Evolutionary conservation across 306 rosid genomes (phyloP).

Genomic region (Cucurbita argyrosperma): DNA sequence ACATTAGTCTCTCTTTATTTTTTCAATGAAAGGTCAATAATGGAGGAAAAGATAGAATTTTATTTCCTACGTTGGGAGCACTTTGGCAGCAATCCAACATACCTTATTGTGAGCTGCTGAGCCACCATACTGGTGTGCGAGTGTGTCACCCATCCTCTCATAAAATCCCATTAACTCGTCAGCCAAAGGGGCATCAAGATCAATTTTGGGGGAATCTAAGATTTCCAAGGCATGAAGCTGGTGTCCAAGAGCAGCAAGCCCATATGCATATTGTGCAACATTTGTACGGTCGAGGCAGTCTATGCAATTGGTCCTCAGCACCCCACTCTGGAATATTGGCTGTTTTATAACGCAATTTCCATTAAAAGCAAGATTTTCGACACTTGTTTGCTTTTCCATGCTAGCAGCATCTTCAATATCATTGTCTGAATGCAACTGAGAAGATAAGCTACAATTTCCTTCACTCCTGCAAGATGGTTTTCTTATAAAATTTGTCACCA

Average conservation of each 20-base stretch:
- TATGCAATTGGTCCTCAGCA: conserved; percentile 88
- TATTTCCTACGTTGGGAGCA: not conserved
- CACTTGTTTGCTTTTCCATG: conserved; percentile 12
- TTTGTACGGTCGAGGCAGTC: conserved; percentile 97
- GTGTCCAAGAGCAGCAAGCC: conserved; percentile 70
- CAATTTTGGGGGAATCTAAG: conserved; percentile 32
- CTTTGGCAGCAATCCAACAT: not conserved
- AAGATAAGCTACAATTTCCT: conserved; percentile 8
- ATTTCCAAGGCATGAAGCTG: conserved; percentile 64
- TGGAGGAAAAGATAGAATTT: not conserved
- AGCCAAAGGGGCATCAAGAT: conserved; percentile 65
- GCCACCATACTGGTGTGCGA: conserved; percentile 93
- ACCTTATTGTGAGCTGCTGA: conserved; percentile 99
- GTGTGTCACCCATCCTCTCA: conserved; percentile 93
- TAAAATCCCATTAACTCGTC: conserved; percentile 63
- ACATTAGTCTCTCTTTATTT: too few relatives aligned
- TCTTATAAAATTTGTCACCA: not conserved
- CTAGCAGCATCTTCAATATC: conserved; percentile 18
- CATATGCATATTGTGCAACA: conserved; percentile 92
- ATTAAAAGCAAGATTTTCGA: conserved; percentile 20
- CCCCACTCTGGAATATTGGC: conserved; percentile 53
- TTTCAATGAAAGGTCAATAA: not conserved
- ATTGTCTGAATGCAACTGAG: conserved; percentile 19
- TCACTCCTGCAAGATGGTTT: conserved; percentile 31
- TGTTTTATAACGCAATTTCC: conserved; percentile 29